Conservation (phyloP, 129 eudicot species). For the Calendula officinalis region DNA sequence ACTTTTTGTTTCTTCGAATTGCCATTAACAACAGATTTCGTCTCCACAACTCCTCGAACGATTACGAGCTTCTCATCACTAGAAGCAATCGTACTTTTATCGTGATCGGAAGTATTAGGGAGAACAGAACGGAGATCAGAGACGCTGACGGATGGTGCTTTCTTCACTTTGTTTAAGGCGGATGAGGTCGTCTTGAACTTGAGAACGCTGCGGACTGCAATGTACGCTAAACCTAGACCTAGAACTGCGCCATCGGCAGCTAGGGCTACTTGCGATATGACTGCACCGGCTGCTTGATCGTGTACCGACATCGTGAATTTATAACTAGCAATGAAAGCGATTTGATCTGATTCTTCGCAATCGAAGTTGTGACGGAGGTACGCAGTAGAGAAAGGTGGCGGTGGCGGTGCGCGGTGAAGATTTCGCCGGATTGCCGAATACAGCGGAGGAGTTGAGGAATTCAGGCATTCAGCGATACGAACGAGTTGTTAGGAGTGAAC, state of each 20-base stretch:
- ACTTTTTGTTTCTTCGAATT: slow-evolving; percentile 52
- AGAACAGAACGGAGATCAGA: slow-evolving; percentile 81
- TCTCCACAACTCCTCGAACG: slow-evolving; percentile 68
- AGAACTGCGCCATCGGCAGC: slow-evolving; percentile 90
- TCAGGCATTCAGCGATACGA: background rate
- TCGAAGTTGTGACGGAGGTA: slow-evolving; percentile 1
- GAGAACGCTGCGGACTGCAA: slow-evolving; percentile 61
- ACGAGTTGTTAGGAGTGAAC: slow-evolving; percentile 10
- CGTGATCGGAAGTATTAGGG: slow-evolving; percentile 28
- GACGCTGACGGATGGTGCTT: slow-evolving; percentile 62
- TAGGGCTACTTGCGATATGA: slow-evolving; percentile 53
- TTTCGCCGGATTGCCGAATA: slow-evolving; percentile 2
- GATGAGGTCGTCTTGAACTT: slow-evolving; percentile 55
- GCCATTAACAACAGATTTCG: slow-evolving; percentile 48
- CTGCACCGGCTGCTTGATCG: slow-evolving; percentile 75
- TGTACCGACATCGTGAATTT: slow-evolving; percentile 56
- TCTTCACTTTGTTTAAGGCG: slow-evolving; percentile 57
- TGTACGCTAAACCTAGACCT: slow-evolving; percentile 75
- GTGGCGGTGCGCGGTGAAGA: background rate
- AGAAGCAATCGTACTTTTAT: slow-evolving; percentile 10
- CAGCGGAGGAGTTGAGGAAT: slow-evolving; percentile 14
- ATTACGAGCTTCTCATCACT: slow-evolving; percentile 49
- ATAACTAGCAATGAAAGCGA: background rate
- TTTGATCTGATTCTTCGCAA: background rate
- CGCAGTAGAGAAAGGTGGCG: background rate